Evolutionary conservation across 225 moss, liverwort and hornwort species (phyloP), one percentile per base, ranked within the genome.

Genomic region (Pleurozium schreberi): DNA sequence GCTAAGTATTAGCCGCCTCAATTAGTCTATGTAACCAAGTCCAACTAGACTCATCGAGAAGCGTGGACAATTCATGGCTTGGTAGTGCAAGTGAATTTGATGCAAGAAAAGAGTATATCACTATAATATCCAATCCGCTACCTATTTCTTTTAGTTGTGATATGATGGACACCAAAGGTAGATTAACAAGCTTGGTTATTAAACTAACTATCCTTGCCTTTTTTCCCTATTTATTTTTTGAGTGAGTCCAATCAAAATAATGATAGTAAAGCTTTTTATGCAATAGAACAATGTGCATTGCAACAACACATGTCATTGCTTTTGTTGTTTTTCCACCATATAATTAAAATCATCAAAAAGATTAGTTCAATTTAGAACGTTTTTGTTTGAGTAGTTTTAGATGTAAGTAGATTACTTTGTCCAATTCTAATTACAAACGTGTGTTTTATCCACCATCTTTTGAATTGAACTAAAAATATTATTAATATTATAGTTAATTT

Each of bases 1-100:
- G 12, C 25, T n/a, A 11, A 43, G 0, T 14, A 27, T 71, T 5
- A 42, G 2, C 0, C 0, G 0, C 34, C 13, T 34, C 3, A 0
- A 31, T 34, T 3, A 2, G 5, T 34, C 3, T 2, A 13, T 0
- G 0, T 75, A n/a, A n/a, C 47, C 6, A 4, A 45, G 10, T 45
- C 3, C 14, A 4, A 16, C 8, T 49, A 5, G 12, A 19, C 31
- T 75, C 1, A 3, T 49, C 0, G 1, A 75, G 8, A 0, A 4
- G 1, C 8, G 6, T 8, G 0, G 8, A 12, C 0, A 0, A 3
- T 5, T 75, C 1, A 0, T 50, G 5, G 5, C 3, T 75, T 75
- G 8, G 20, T 8, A 33, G 33, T 12, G 33, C 50, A 50, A 75
- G 1, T 50, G 12, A 50, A 4, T 20, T 12, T n/a, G 50, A 50